Percentiles rank a stretch among this genome's conserved stretches.
These are phyloP conservation scores for Vanrija sp. DNA, from an alignment of 1,284 basidiomycete genomes.

Conservation along the genomic window DNA sequence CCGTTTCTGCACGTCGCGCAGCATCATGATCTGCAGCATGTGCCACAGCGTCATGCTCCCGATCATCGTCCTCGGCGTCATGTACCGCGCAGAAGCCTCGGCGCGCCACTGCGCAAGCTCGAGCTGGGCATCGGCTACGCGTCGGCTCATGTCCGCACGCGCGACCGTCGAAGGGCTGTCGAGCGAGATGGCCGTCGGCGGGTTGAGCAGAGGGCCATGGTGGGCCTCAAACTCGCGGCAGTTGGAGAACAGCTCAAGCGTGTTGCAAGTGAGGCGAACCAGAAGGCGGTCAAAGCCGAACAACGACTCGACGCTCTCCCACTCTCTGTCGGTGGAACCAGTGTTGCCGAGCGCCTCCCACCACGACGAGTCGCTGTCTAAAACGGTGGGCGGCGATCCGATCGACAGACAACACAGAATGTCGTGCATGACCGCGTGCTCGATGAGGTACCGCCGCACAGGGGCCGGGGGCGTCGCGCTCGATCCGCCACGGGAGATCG, in stretches of 20 bases:
- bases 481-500: not conserved
- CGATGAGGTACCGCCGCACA: constrained; percentile 24
- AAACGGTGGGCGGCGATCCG: constrained; percentile 18
- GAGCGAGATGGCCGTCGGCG: constrained; percentile 11
- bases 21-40: constrained; percentile 29
- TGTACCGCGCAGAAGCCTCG: constrained; percentile 14
- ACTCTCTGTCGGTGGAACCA: constrained; percentile 18
- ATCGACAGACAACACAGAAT: constrained; percentile 28
- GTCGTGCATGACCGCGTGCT: constrained; percentile 30
- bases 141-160: constrained; percentile 13
- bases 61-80: constrained; percentile 24
- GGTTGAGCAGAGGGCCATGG: constrained; percentile 16
- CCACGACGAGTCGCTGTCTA: constrained; percentile 25
- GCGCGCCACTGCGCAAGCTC: constrained; percentile 20
- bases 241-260: constrained; percentile 9
- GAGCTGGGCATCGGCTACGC: constrained; percentile 13
- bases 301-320: constrained; percentile 29
- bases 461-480: not conserved
- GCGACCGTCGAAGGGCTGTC: constrained; percentile 16
- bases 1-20: constrained; percentile 27
- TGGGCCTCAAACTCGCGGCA: constrained; percentile 18
- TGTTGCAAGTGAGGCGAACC: constrained; percentile 18
- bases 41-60: constrained; percentile 38
- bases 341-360: constrained; percentile 26
- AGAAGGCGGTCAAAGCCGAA: constrained; percentile 30